Conservation (phyloP, 78 protist genomes). For the Diacronema lutheri region DNA sequence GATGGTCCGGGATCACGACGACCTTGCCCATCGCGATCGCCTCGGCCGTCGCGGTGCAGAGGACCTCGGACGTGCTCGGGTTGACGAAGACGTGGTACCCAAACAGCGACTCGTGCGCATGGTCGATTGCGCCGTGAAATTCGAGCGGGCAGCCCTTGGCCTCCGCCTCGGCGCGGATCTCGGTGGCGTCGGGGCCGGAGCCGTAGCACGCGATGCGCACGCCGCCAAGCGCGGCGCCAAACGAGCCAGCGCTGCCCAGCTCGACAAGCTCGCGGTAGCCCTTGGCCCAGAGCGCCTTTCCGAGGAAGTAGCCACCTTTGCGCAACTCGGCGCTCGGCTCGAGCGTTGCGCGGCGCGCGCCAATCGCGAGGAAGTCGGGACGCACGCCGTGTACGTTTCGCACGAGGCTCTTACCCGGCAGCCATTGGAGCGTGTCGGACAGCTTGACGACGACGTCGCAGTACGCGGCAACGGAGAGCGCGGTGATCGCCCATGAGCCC, state of each 20-base stretch:
- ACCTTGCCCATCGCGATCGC: constrained; percentile 40
- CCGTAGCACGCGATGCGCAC: not conserved
- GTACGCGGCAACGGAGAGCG: not conserved
- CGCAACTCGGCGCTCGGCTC: not conserved
- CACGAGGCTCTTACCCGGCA: not conserved
- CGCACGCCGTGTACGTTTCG: constrained; percentile 6
- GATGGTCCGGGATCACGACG: constrained; percentile 11
- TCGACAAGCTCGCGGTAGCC: constrained; percentile 30
- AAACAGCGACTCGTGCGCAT: constrained; percentile 11
- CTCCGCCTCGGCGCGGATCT: not conserved
- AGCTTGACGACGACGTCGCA: not conserved
- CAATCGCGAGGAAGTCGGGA: not conserved
- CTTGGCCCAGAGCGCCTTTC: constrained; percentile 29
- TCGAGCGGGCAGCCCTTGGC: not conserved
- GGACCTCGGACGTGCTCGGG: constrained; percentile 30
- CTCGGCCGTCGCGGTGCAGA: constrained; percentile 38
- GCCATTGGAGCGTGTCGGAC: not conserved
- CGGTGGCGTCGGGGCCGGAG: not conserved
- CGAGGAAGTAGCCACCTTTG: not conserved
- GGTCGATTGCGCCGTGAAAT: not conserved
- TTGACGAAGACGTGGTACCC: constrained; percentile 18
- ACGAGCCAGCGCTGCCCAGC: not conserved
- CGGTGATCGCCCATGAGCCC: not conserved
- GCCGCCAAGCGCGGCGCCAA: not conserved
- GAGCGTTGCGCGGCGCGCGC: not conserved